Percentiles rank a stretch among this genome's conserved stretches.
These are phyloP conservation scores for Kregervanrija delftensis DNA, from an alignment of 805 yeast genomes.

Conservation along the genomic window DNA sequence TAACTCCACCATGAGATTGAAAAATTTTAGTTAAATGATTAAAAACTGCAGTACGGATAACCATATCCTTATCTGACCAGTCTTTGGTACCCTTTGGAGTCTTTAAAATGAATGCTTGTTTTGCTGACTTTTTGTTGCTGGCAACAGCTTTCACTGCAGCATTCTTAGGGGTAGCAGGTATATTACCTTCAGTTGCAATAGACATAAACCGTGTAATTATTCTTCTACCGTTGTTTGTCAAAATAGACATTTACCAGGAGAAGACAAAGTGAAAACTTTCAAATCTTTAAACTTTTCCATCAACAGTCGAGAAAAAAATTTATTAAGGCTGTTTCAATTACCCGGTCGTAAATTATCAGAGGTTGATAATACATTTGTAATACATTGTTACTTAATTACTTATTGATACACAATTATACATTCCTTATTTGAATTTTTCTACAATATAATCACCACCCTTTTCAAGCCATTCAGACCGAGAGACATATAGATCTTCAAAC, in stretches of 20 bases:
- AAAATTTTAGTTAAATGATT: constrained; percentile 63
- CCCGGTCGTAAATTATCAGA: too few species aligned
- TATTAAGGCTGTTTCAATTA: too few species aligned
- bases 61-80: constrained; percentile 98
- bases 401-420: background rate
- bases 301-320: background rate
- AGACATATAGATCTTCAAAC: constrained; percentile 51
- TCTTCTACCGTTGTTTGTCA: too few species aligned
- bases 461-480: constrained; percentile 61
- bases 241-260: too few species aligned
- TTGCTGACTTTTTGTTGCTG: background rate
- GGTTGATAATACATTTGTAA: too few species aligned
- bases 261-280: too few species aligned
- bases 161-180: background rate
- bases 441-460: constrained; percentile 43
- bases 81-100: constrained; percentile 98
- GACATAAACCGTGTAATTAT: background rate
- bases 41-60: constrained; percentile 84
- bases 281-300: background rate
- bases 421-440: constrained; percentile 36
- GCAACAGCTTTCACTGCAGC: background rate
- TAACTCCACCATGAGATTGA: constrained; percentile 96
- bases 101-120: constrained; percentile 56
- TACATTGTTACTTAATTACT: too few species aligned
- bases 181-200: constrained; percentile 1